phyloP scores from a whole-genome alignment of 352 stramenopile species.

The Bremia lactucae region DNA sequence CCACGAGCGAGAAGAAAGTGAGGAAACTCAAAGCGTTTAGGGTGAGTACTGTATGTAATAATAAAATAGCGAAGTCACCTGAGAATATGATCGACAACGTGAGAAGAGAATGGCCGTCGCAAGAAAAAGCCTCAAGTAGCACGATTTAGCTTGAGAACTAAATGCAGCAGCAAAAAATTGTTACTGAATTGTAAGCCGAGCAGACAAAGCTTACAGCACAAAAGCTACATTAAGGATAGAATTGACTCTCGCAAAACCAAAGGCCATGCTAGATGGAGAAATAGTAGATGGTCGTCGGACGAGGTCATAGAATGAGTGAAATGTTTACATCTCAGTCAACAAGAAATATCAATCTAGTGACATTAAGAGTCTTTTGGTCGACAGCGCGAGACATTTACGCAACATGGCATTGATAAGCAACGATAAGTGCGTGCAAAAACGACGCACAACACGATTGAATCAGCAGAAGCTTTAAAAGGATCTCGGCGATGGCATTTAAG shows the following conservation, averaged over 20 bases:
- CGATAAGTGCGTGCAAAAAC: constrained; percentile 42
- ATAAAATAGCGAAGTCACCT: constrained; percentile 33
- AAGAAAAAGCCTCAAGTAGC: constrained; percentile 48
- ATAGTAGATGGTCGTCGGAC: no score
- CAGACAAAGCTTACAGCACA: constrained; percentile 31
- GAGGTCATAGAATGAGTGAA: no score
- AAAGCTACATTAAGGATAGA: constrained; percentile 40
- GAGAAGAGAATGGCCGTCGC: constrained; percentile 33
- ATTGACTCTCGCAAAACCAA: constrained; percentile 46
- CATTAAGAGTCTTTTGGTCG: no score
- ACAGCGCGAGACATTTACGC: constrained; percentile 37
- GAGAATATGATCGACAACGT: constrained; percentile 35
- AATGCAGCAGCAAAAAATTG: constrained; percentile 43
- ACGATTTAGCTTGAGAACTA: constrained; percentile 41
- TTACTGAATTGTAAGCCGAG: constrained; percentile 31
- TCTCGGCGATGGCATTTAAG: constrained; percentile 25
- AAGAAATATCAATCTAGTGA: no score
- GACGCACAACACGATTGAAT: constrained; percentile 48
- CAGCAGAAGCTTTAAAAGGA: constrained; percentile 46
- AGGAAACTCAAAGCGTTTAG: constrained; percentile 47
- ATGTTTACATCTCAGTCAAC: no score
- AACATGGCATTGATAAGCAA: constrained; percentile 56
- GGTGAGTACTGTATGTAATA: no score
- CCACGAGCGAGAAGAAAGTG: constrained; percentile 53
- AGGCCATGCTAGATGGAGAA: constrained; percentile 64